These are phyloP conservation scores for Saururus chinensis DNA, from an alignment of 164 flowering plant species.

Conservation along the genomic window DNA sequence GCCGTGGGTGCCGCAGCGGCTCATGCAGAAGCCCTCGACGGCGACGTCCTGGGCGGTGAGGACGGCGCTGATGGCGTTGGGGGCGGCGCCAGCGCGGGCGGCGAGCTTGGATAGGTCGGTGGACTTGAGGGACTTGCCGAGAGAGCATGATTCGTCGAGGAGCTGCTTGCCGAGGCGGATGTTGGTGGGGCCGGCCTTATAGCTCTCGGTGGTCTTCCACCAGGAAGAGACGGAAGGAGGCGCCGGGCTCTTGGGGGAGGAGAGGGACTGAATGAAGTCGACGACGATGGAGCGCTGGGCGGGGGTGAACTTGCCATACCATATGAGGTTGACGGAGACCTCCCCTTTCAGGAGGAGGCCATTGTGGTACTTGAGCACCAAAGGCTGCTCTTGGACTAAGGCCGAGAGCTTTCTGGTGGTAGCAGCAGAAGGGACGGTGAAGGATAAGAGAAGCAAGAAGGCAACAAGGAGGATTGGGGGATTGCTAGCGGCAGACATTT, in stretches of 20 bases:
- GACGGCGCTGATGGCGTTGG: conserved; percentile 40
- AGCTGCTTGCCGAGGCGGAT: conserved; percentile 31
- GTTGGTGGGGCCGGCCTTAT: conserved; percentile 26
- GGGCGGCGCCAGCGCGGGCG: conserved; percentile 7
- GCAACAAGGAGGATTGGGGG: not conserved
- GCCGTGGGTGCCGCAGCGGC: conserved; percentile 25
- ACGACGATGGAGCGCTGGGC: conserved; percentile 16
- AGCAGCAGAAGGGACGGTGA: not conserved
- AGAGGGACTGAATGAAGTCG: not conserved
- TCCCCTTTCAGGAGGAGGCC: conserved; percentile 20
- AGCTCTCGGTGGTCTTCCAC: conserved; percentile 49
- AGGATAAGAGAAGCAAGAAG: not conserved
- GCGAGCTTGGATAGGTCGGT: conserved; percentile 25
- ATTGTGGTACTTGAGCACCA: conserved; percentile 15
- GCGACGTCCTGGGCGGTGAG: conserved; percentile 47
- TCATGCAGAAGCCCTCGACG: conserved; percentile 47
- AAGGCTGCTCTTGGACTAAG: conserved; percentile 4
- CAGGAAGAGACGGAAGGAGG: conserved; percentile 52
- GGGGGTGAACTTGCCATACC: conserved; percentile 24
- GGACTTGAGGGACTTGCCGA: conserved; percentile 41
- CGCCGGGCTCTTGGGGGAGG: not conserved
- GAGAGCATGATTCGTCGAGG: conserved; percentile 35
- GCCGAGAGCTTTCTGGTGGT: conserved; percentile 6
- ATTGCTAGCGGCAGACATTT: not conserved
- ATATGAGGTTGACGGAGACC: conserved; percentile 18